phyloP scores from a whole-genome alignment of 371 early-diverging fungal species.

The Batrachochytrium dendrobatidis region DNA sequence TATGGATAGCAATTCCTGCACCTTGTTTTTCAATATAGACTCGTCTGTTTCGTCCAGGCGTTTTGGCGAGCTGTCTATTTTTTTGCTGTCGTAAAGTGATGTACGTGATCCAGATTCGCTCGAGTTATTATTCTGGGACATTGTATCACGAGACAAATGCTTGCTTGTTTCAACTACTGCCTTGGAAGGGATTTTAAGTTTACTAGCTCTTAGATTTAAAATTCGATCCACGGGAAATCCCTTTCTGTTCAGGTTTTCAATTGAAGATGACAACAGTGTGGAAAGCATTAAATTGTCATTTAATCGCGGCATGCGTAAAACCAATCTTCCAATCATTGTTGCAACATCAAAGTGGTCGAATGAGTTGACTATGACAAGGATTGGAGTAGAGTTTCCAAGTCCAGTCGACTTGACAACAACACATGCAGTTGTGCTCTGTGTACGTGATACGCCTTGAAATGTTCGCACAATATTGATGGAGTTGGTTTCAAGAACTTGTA shows the following conservation, averaged over 20 bases:
- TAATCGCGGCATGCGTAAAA: conserved; percentile 53
- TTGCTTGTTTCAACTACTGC: not conserved
- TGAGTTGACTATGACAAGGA: conserved; percentile 51
- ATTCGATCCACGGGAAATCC: conserved; percentile 87
- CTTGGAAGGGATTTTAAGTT: conserved; percentile 17
- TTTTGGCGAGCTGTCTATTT: too few relatives aligned
- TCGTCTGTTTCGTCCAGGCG: not conserved
- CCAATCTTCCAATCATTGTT: conserved; percentile 37
- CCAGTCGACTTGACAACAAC: too few relatives aligned
- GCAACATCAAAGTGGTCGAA: conserved; percentile 80
- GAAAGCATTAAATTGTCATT: conserved; percentile 63
- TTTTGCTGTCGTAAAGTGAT: too few relatives aligned
- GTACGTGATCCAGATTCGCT: too few relatives aligned
- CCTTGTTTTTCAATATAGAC: not conserved
- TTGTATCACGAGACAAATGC: not conserved
- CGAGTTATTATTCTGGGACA: too few relatives aligned
- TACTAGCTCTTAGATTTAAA: conserved; percentile 46
- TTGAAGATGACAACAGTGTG: conserved; percentile 53
- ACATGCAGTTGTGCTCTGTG: conserved; percentile 63
- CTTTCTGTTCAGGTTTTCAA: conserved; percentile 57
- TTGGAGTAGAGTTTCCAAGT: conserved; percentile 32
- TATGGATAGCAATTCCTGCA: conserved; percentile 23
- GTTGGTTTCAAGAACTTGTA: conserved; percentile 47
- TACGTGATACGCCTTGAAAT: conserved; percentile 52
- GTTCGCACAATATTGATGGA: conserved; percentile 55